Base-by-base conservation (phyloP, 2,329 filamentous ascomycete genomes). In the Pseudonectria buxi region DNA sequence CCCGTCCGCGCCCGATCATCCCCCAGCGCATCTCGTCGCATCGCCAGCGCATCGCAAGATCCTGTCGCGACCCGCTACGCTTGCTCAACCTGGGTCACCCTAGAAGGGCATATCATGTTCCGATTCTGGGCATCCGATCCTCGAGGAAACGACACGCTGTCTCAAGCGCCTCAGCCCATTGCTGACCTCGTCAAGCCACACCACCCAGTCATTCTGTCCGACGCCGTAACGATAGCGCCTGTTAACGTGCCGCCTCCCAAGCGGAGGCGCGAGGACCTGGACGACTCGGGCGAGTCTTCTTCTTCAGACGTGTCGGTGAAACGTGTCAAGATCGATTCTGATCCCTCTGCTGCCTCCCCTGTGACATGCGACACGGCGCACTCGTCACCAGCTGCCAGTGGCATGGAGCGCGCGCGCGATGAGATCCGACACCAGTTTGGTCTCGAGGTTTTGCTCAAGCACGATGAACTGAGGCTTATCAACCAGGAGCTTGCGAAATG, bases 401-500 rank as follows among this genome's bases (percentile, higher is more conserved):
- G 64, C 46, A 43, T 74, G 49, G 65, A 80, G 26, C 68, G 66
- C 39, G 73, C 83, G 44, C 78, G 78, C 55, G 81, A 89, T 50
- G 74, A 75, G 25, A 83, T 96, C 56, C 82, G 88, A 56, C 80
- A 87, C 43, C 85, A 95, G 62, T 83, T 96, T 60, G 86, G 88
- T 54, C 76, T 92, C 47, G 89, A 95, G 66, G 89, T 96, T 35
- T 67, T 96, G 45, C 68, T 94, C 58, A 96, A 95, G 70, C 92
- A 98, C 63, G 81, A 92, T 54, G 92, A 98, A 67, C 67, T 96
- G 40, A 86, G 89, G 38, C 72, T 95, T 49, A 95, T 96, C 60
- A 87, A 96, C 57, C 88, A 95, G 63, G 92, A 96, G 65, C 74
- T 96, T 46, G 90, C 87, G 46, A 96, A 95, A 67, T 95, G 89